Base-by-base conservation (phyloP, 331 rosid genomes). In the Saraca asoca region DNA sequence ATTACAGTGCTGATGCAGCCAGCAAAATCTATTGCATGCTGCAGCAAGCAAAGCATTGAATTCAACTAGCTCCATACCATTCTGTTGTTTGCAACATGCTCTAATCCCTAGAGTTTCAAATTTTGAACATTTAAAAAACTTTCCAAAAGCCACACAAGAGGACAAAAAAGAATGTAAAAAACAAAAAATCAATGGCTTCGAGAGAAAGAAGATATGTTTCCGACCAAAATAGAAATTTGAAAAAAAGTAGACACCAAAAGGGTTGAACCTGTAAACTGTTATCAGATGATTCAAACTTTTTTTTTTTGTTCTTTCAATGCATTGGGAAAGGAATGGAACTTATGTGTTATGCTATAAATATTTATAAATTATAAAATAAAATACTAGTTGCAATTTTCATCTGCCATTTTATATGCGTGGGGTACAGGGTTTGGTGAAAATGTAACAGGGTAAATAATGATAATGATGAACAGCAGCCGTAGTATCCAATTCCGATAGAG, bases 141-240 rank as follows among this genome's bases (percentile, higher is more conserved):
- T 18, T 18, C 58, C 64, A 67, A 67, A 53, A 37, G 48, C 42
- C 37, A 72, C 34, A 12, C 37, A 62, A 76, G 62, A 49, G 53
- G 68, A 58, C 62, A 75, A 71, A 66, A 52, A 24, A 38, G 31
- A 51, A 15, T 44, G 15, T 8, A 74, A 72, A 44, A 78, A 48
- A 0, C 67, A 61, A 4, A 51, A 35, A 16, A 13, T 24, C 37
- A 17, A 44, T 0, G 52, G 41, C n/a, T 46, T 62, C 29, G 38
- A 7, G 64, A 24, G 3, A 24, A 1, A 24, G 31, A 24, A 24
- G 31, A 43, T 58, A 18, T 42, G 29, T 31, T 24, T 60, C 61
- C 43, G 71, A 66, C 59, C 73, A 81, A 56, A 72, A 54, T 71
- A 69, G 73, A 43, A 79, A 74, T 58, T 79, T 74, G 69, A 79